Evolutionary conservation across 78 protist genomes (phyloP), one percentile per base, ranked within the genome.

Genomic region (Creolimax fragrantissima): DNA sequence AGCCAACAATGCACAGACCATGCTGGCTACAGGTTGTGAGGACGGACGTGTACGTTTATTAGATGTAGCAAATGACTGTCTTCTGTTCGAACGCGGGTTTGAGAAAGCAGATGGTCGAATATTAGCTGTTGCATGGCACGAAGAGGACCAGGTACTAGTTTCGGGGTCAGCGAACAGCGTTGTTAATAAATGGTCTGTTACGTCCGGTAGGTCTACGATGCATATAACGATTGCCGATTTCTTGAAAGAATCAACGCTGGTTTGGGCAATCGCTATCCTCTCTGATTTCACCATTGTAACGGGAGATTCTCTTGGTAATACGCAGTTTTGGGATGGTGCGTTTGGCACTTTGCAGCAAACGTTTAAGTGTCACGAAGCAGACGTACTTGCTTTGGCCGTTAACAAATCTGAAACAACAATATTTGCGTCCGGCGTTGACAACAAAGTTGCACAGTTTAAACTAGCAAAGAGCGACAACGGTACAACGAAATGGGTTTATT

Each of bases 311-410:
- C 3, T 11, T 11, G 94, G 94, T 17, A 2, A 41, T 37, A 45
- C 86, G 11, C 47, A 4, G 37, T 93, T 93, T 85, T 93, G 92
- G 92, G 90, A 93, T 83, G 94, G 90, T 45, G 32, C 2, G 43
- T 6, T 4, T 3, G 94, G 94, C 47, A 83, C 90, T 41, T 66
- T 93, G 47, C 3, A 3, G 5, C 89, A 93, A 35, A 3, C 84
- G 6, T 3, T 89, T 45, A 58, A 4, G n/a, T 2, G 44, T 11
- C 94, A 93, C 85, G 37, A 41, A 45, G 92, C 89, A 32, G 94
- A 93, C 39, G 94, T 93, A 3, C 32, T 89, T 17, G 4, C 91
- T 32, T 3, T 93, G 6, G 92, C 47, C 41, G 41, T 17, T 37
- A 39, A 2, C 35, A 42, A 37, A 35, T 41, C 36, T 35, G 90